phyloP scores from a whole-genome alignment of 1,139 yeast species.

The Hansenula anomala region DNA sequence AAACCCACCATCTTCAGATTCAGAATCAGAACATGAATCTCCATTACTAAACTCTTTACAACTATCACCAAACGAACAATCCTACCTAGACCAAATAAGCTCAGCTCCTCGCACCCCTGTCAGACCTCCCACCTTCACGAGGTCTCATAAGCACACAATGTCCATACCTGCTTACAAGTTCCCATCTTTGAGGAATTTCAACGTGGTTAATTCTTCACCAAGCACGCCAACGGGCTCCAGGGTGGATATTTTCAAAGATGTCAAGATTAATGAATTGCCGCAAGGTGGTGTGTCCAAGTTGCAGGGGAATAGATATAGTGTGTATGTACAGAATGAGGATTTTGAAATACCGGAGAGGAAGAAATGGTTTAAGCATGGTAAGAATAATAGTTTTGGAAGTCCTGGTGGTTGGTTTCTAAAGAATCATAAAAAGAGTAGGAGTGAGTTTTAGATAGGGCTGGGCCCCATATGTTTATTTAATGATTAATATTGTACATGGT shows the following conservation, averaged over 20 bases:
- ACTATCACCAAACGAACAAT: background rate
- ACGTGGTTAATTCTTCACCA: background rate
- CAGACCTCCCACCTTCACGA: background rate
- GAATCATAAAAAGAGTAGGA: slow-evolving; percentile 1
- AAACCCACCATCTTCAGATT: too few species aligned
- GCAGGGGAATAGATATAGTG: background rate
- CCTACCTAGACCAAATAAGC: background rate
- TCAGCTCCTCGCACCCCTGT: background rate
- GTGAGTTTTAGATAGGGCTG: too few species aligned
- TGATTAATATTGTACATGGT: too few species aligned
- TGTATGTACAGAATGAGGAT: background rate
- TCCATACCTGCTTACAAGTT: background rate
- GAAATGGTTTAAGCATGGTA: slow-evolving; percentile 1
- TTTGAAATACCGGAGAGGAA: background rate
- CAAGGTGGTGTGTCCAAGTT: background rate
- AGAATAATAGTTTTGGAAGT: background rate
- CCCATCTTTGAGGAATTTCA: background rate
- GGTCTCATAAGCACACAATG: too few species aligned
- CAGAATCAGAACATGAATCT: too few species aligned
- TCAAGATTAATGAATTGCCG: background rate
- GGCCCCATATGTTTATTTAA: too few species aligned
- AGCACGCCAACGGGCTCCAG: too few species aligned
- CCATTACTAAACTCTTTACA: slow-evolving; percentile 1
- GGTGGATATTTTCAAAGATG: background rate
- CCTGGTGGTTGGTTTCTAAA: background rate